Evolutionary conservation across 176 grass and related monocot species (phyloP), one percentile per base, ranked within the genome.

Genomic region (Pharus latifolius): DNA sequence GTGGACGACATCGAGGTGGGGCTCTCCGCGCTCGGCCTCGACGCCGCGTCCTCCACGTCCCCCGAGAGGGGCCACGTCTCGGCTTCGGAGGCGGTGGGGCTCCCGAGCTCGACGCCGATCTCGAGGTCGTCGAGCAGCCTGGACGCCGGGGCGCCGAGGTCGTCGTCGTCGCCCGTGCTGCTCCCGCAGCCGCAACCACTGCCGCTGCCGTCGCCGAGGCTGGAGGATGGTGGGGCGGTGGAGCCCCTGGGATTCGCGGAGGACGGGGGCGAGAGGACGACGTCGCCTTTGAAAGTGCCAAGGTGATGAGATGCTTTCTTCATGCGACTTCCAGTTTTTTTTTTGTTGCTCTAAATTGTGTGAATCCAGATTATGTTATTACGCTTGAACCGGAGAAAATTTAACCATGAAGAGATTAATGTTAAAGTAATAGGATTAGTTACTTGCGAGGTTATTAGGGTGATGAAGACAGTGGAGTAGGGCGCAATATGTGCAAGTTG

Each of bases 171-270:
- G 54, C 80, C 77, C 43, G 23, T 74, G 23, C 62, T 85, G 41
- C 64, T 83, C 68, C 82, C 68, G 60, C n/a, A n/a, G 19, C 73
- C 81, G 49, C 81, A 71, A 14, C 83, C 83, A 24, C 80, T 96
- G 34, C 88, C 92, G 18, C 65, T 83, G 53, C 84, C 92, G 38
- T 86, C 92, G 55, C 92, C 79, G 14, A 46, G 27, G 51, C 64
- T 67, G n/a, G 4, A 51, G 22, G 80, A 35, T 40, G 42, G 35
- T 47, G 72, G 69, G 0, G 28, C 19, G 35, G n/a, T 7, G 72
- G 64, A 68, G 34, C 49, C 33, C 47, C 16, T 10, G 10, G 57
- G 10, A 22, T 7, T 50, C 38, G 69, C 56, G n/a, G 79, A 75
- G 31, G 74, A 35, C 16, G 60, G 48, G 17, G 70, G 65, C 49